Evolutionary conservation across 768 basidiomycete species (phyloP), one percentile per base, ranked within the genome.

Genomic region (Termitomyces sp.): DNA sequence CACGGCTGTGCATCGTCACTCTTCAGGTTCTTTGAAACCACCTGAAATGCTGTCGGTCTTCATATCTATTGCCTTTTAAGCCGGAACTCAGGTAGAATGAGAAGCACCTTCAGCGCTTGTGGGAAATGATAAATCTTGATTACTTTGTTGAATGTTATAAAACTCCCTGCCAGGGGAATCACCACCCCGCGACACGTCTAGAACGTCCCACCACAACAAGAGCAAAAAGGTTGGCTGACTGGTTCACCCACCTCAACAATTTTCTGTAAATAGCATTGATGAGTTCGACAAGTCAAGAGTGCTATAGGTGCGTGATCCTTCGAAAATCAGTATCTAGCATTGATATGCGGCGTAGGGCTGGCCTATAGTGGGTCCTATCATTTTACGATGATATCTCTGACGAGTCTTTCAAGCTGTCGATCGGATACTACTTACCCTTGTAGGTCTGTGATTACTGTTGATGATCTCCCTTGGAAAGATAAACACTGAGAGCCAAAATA

Each of bases 161-260:
- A 31, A 4, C 16, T 4, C 24, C 29, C 6, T 8, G 5, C 16
- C 26, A 18, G 3, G 26, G 26, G 18, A 28, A 46, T 46, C 8
- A 7, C 18, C 16, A 48, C 47, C 16, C 16, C 7, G 5, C 13
- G 67, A 70, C 51, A 76, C 70, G 55, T 79, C 74, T 13, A 80
- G 54, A 5, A 78, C 81, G 28, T 29, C 5, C 24, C 24, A 41
- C n/a, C 18, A 48, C 28, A 5, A 48, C 18, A 29, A 29, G 26
- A 48, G 13, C 12, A 22, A 22, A 15, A 33, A 3, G n/a, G n/a
- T 12, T 22, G 20, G 48, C 20, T 49, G 12, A 13, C 31, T 49
- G 31, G 48, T 33, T 10, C 20, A 4, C 31, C 29, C 20, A 8
- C 29, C n/a, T 31, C 8, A 12, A 29, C 5, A n/a, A 5, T 31